Percentiles rank a stretch among this genome's conserved stretches.
Conservation (phyloP, 495 filamentous ascomycete genomes). For the Penicilliopsis zonata region DNA sequence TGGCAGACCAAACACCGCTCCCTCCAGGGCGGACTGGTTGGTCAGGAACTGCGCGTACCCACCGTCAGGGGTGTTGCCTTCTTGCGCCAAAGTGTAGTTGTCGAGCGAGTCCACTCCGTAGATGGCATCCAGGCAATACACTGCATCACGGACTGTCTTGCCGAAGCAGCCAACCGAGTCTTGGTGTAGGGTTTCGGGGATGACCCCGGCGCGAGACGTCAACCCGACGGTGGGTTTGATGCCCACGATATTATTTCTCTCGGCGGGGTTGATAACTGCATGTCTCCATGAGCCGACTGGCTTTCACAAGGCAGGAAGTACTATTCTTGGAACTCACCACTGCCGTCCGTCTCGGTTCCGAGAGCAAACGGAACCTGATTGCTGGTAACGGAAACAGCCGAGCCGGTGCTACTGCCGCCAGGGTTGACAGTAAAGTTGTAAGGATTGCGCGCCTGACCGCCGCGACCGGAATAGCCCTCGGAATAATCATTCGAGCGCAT, state of each 20-base stretch:
- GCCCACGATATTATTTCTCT: slow-evolving; percentile 51
- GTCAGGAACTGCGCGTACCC: slow-evolving; percentile 46
- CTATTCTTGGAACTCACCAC: slow-evolving; percentile 36
- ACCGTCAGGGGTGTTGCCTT: slow-evolving; percentile 35
- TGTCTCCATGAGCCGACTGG: slow-evolving; percentile 2
- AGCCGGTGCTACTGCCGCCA: slow-evolving; percentile 52
- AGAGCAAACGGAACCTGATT: slow-evolving; percentile 51
- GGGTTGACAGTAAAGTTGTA: slow-evolving; percentile 63
- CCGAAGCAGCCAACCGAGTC: slow-evolving; percentile 59
- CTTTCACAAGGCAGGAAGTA: neutral
- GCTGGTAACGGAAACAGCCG: slow-evolving; percentile 46
- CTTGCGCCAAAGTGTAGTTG: slow-evolving; percentile 47
- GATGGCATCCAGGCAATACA: slow-evolving; percentile 53
- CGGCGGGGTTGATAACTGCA: slow-evolving; percentile 58
- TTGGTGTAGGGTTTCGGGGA: slow-evolving; percentile 54
- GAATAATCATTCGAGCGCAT: slow-evolving; percentile 62
- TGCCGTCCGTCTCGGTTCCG: slow-evolving; percentile 67
- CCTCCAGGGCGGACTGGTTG: slow-evolving; percentile 39
- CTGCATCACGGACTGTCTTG: slow-evolving; percentile 53
- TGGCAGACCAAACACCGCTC: slow-evolving; percentile 56
- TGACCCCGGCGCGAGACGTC: slow-evolving; percentile 48
- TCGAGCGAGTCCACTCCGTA: slow-evolving; percentile 47
- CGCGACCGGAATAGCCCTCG: slow-evolving; percentile 54
- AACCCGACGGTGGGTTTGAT: slow-evolving; percentile 59
- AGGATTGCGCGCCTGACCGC: slow-evolving; percentile 51